Conservation (phyloP, 176 grass and related monocot species). For the Avena eriantha region DNA sequence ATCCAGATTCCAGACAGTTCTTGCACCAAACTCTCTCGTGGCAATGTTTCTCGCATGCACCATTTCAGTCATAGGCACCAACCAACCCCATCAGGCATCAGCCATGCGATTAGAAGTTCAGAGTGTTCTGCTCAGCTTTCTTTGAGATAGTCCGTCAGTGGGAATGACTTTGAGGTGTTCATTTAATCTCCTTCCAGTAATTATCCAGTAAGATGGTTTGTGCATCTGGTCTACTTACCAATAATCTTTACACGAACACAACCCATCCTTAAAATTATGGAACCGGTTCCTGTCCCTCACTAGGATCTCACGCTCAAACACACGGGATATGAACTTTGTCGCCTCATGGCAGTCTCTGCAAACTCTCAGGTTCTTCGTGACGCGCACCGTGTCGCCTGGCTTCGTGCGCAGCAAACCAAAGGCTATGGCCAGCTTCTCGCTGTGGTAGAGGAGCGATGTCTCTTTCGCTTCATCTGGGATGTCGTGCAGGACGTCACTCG, state of each 20-base stretch:
- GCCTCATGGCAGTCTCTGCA: conserved; percentile 77
- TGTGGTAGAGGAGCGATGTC: conserved; percentile 66
- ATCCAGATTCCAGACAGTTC: not conserved
- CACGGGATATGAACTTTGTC: conserved; percentile 64
- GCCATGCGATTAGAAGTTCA: not conserved
- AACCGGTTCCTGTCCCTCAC: conserved; percentile 82
- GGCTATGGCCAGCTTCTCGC: conserved; percentile 89
- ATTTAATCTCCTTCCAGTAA: not conserved
- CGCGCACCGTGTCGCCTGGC: conserved; percentile 48
- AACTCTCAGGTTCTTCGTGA: conserved; percentile 76
- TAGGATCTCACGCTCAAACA: conserved; percentile 69
- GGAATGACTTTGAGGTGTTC: not conserved
- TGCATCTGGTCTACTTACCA: conserved; percentile 49
- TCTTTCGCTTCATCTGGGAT: conserved; percentile 55
- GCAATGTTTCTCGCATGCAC: not conserved
- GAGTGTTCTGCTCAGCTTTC: not conserved
- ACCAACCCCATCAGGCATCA: not conserved
- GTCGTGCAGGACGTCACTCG: conserved; percentile 56
- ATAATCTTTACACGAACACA: conserved; percentile 86
- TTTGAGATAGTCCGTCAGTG: not conserved
- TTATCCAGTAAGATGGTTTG: too few relatives aligned
- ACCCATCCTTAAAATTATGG: conserved; percentile 76
- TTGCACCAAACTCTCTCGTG: not conserved
- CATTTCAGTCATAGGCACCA: too few relatives aligned
- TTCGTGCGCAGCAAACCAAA: conserved; percentile 66